Percentiles rank a stretch among this genome's conserved stretches.
Evolutionary conservation across 345 rosid genomes (phyloP).

Genomic region (Cochlearia excelsa): DNA sequence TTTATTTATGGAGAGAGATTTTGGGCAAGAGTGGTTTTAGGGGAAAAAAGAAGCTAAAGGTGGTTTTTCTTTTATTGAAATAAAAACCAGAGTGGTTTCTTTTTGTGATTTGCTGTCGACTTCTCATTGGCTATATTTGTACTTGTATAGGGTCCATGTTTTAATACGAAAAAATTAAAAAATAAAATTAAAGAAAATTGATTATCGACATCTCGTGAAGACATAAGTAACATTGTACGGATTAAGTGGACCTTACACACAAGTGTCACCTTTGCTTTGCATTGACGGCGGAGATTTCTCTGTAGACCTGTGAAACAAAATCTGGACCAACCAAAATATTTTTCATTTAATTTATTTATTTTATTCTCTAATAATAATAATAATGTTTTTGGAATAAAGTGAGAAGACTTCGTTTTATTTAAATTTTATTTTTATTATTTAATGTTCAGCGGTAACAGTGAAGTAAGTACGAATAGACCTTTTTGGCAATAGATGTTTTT

Average conservation of each 20-base stretch:
- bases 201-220: conserved; percentile 36
- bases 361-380: neutral
- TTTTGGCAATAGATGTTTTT: conserved; percentile 29
- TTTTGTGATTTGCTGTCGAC: conserved; percentile 31
- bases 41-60: conserved; percentile 23
- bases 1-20: conserved; percentile 36
- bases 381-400: conserved; percentile 18
- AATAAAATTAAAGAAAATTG: neutral
- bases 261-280: conserved; percentile 43
- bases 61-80: conserved; percentile 8
- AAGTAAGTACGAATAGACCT: conserved; percentile 28
- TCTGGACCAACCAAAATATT: conserved; percentile 33
- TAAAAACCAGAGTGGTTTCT: conserved; percentile 31
- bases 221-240: conserved; percentile 36
- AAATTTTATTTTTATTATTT: conserved; percentile 14
- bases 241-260: conserved; percentile 35
- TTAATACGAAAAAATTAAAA: neutral
- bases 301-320: conserved; percentile 24
- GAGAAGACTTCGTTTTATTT: conserved; percentile 19
- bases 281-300: conserved; percentile 45
- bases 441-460: conserved; percentile 33
- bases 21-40: conserved; percentile 39
- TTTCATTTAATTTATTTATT: conserved; percentile 4
- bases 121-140: conserved; percentile 31
- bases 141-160: conserved; percentile 24